Evolutionary conservation across 2,329 filamentous ascomycete species (phyloP).

Genomic region (Xenoacremonium recifei): DNA sequence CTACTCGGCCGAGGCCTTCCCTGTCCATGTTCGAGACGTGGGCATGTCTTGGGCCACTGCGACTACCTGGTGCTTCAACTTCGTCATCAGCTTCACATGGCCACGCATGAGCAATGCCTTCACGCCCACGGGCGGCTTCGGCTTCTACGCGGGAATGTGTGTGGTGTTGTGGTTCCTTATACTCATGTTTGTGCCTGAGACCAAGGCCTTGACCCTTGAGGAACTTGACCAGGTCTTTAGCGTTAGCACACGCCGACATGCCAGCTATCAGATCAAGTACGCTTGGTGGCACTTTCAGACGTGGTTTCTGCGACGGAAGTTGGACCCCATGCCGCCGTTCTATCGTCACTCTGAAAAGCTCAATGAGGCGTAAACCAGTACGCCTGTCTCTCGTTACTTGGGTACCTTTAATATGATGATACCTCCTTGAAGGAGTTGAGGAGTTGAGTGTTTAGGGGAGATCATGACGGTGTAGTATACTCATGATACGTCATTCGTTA

Average conservation of each 20-base stretch:
- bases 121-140: conserved; percentile 32
- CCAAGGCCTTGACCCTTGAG: conserved; percentile 29
- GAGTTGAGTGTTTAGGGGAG: too few species aligned
- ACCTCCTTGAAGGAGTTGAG: too few species aligned
- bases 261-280: conserved; percentile 26
- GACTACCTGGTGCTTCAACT: conserved; percentile 35
- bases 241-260: conserved; percentile 27
- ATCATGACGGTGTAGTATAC: too few species aligned
- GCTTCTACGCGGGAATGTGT: conserved; percentile 35
- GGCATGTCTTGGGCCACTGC: conserved; percentile 48
- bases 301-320: conserved; percentile 22
- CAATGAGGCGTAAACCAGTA: conserved; percentile 5
- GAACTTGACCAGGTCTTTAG: conserved; percentile 31
- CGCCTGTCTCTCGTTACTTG: too few species aligned
- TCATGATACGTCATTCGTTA: too few species aligned
- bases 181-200: conserved; percentile 29
- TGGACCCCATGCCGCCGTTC: conserved; percentile 25
- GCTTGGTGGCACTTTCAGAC: conserved; percentile 27
- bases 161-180: conserved; percentile 23
- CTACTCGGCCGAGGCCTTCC: conserved; percentile 57
- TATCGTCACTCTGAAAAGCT: conserved; percentile 16
- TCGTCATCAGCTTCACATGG: conserved; percentile 31
- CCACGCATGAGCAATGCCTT: conserved; percentile 20
- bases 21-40: conserved; percentile 52
- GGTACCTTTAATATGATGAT: too few species aligned